Conservation (phyloP, 495 filamentous ascomycete species). For the Penicillium paxilli region DNA sequence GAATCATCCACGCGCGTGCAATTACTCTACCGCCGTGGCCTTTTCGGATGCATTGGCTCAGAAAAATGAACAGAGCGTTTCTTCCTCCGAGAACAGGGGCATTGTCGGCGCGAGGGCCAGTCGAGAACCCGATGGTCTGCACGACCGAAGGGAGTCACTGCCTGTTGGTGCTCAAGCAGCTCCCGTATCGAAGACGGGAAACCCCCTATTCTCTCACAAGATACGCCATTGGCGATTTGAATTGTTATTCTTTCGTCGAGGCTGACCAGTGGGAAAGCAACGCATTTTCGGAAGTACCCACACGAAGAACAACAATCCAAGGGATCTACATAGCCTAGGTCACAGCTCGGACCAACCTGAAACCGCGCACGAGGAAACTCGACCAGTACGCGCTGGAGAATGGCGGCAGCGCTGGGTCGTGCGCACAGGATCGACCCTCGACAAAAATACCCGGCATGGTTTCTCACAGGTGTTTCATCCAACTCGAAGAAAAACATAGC, state of each 20-base stretch:
- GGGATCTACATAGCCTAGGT: not conserved
- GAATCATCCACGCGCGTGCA: no score
- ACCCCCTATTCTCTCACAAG: not conserved
- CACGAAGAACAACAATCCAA: not conserved
- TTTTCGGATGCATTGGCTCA: not conserved
- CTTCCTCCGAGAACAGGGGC: not conserved
- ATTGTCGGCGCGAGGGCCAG: not conserved
- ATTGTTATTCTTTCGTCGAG: not conserved
- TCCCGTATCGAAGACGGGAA: not conserved
- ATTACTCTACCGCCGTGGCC: not conserved
- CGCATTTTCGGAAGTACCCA: not conserved
- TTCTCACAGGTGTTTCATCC: conserved; percentile 8
- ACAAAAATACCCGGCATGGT: conserved; percentile 5
- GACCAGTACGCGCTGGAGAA: not conserved
- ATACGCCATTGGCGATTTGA: not conserved
- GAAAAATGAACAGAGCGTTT: not conserved
- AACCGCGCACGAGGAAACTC: not conserved
- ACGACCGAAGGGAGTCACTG: not conserved
- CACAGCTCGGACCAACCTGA: not conserved
- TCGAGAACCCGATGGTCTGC: not conserved
- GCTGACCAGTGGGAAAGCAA: not conserved
- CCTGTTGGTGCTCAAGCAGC: not conserved
- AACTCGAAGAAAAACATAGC: conserved; percentile 21
- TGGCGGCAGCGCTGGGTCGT: not conserved
- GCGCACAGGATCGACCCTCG: conserved; percentile 13